Conservation (phyloP, 768 basidiomycete genomes). For the Tulasnella sp. region DNA sequence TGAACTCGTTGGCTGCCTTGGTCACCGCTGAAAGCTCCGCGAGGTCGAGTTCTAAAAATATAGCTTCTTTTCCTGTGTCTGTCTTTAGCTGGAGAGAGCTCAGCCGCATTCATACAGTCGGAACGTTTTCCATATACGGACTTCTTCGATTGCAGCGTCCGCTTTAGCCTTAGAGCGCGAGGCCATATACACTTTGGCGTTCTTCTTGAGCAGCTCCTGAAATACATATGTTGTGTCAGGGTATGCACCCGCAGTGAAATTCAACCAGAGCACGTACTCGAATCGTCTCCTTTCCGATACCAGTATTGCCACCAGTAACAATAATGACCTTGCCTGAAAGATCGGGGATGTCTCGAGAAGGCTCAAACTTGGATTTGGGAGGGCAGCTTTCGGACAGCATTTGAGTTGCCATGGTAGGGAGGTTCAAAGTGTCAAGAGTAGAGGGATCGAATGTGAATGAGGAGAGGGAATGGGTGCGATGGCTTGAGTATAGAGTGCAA, state of each 20-base stretch:
- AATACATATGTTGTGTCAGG: not conserved
- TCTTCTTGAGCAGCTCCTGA: constrained; percentile 24
- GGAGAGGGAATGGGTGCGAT: not conserved
- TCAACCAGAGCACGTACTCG: not conserved
- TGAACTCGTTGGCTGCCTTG: constrained; percentile 35
- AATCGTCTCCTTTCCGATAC: constrained; percentile 37
- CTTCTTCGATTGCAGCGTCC: constrained; percentile 33
- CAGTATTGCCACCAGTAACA: constrained; percentile 36
- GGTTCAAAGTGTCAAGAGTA: not conserved
- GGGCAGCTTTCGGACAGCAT: not conserved
- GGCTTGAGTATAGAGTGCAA: not conserved
- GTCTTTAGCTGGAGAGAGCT: constrained; percentile 20
- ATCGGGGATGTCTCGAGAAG: constrained; percentile 31
- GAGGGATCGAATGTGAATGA: not conserved
- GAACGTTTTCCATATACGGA: not conserved
- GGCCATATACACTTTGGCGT: constrained; percentile 40
- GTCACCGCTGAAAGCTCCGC: constrained; percentile 35
- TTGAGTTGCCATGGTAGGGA: not conserved
- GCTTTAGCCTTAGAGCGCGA: constrained; percentile 29
- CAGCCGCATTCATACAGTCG: not conserved
- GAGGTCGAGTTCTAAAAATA: constrained; percentile 38
- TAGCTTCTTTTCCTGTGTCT: constrained; percentile 28
- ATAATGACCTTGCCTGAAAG: constrained; percentile 34
- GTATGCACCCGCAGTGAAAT: not conserved
- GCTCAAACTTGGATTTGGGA: constrained; percentile 27